Conservation (phyloP, 1,284 basidiomycete genomes). For the Kalmanozyma brasiliensis region DNA sequence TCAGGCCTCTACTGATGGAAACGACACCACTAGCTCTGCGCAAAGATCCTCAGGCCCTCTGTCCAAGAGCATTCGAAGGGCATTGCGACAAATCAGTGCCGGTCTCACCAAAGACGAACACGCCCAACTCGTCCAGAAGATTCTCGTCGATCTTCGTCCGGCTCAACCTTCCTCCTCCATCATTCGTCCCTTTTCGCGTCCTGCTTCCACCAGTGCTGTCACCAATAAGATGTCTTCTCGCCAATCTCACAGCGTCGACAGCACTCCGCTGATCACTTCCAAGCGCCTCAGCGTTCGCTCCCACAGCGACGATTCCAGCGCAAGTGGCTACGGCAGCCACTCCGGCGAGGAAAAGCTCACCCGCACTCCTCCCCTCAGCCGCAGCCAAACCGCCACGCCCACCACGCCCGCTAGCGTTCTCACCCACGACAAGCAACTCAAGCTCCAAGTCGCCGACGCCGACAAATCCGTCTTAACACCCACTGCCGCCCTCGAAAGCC, state of each 20-base stretch:
- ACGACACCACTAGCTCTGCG: conserved; percentile 2
- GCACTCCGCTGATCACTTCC: not conserved
- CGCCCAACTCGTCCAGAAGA: conserved; percentile 19
- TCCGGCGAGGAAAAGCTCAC: conserved; percentile 7
- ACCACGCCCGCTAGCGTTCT: conserved; percentile 10
- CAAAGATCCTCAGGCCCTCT: not conserved
- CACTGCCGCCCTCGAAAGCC: conserved; percentile 20
- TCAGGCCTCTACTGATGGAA: not conserved
- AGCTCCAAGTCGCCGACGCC: not conserved
- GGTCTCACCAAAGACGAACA: conserved; percentile 18
- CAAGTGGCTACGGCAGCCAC: not conserved
- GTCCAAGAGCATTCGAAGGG: conserved; percentile 17
- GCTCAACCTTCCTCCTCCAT: not conserved
- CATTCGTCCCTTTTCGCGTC: not conserved
- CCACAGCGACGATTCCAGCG: conserved; percentile 3
- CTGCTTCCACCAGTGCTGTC: not conserved
- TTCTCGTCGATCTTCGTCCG: conserved; percentile 23
- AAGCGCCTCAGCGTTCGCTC: conserved; percentile 8
- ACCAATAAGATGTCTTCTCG: not conserved
- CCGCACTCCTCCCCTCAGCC: conserved; percentile 27
- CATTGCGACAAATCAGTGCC: conserved; percentile 9
- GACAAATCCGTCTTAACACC: conserved; percentile 13
- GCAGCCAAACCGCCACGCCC: conserved; percentile 18
- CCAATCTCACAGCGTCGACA: too few relatives aligned
- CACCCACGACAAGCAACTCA: not conserved